Evolutionary conservation across 2,329 filamentous ascomycete species (phyloP), one percentile per base, ranked within the genome.

Genomic region (Curvularia verruculosa): DNA sequence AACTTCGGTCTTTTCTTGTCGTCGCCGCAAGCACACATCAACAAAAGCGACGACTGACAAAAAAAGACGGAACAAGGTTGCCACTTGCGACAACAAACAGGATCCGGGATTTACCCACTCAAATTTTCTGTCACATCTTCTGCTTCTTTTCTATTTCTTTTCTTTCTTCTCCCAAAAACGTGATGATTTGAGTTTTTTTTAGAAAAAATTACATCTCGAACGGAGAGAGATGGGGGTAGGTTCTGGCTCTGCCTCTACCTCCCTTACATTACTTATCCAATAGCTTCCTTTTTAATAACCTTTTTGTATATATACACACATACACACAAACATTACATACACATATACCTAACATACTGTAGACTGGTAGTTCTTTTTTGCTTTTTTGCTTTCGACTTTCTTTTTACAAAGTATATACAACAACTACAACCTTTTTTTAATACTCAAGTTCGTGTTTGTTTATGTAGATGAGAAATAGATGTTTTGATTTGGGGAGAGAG

Each of bases 51-150:
- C 39, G 47, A 46, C 44, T 18, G 15, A 41, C 21, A 13, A 24
- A 31, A 12, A 49, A 52, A 49, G 59, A 49, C 56, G 49, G 56
- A 50, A 55, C n/a, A n/a, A n/a, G n/a, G n/a, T n/a, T 58, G 56
- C 52, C 21, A n/a, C 10, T 28, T 43, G 54, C 41, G 39, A 48
- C 7, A 31, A 15, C n/a, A n/a, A n/a, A n/a, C n/a, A 60, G 52
- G 61, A 66, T 69, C 64, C 71, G 67, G 71, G 73, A 75, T 75
- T 75, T 76, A 75, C 74, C 73, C 73, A 71, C 71, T 74, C 67
- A 73, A 29, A 29, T 13, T 57, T 61, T 51, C 21, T 48, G n/a
- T 58, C n/a, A 39, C 44, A 28, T 49, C 54, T 44, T 54, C 31
- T 54, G 54, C 54, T 37, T 23, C 15, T 29, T 7, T 15, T 24